Percentiles rank a stretch among this genome's conserved stretches.
These are phyloP conservation scores for Termitomyces sp. DNA, from an alignment of 768 basidiomycete species.

Conservation along the genomic window DNA sequence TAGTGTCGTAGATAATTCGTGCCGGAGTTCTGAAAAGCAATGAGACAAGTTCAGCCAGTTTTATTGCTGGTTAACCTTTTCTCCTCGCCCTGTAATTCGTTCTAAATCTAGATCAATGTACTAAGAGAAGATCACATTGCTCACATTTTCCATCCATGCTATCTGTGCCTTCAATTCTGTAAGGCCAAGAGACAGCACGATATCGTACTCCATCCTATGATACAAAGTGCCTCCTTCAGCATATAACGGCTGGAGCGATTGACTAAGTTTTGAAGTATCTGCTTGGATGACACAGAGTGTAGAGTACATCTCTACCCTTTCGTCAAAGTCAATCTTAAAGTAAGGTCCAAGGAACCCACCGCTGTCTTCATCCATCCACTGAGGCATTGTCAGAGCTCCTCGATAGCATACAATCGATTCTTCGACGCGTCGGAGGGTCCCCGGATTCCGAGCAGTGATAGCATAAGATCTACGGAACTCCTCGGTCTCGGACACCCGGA, in stretches of 20 bases:
- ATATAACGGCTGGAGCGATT: constrained; percentile 3
- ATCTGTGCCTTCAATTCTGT: constrained; percentile 51
- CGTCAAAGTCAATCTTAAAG: background rate
- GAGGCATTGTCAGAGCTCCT: constrained; percentile 14
- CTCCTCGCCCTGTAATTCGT: constrained; percentile 26
- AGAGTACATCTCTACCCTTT: constrained; percentile 17
- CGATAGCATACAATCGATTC: constrained; percentile 19
- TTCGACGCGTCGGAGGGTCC: constrained; percentile 7
- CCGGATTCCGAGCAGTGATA: background rate
- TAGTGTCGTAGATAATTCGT: background rate
- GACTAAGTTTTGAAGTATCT: constrained; percentile 9
- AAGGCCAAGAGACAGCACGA: constrained; percentile 46
- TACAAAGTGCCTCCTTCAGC: constrained; percentile 12
- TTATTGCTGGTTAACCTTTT: constrained; percentile 23
- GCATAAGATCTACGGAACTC: constrained; percentile 19
- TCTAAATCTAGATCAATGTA: background rate
- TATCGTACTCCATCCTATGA: constrained; percentile 31
- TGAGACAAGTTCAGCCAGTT: background rate
- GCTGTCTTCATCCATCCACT: constrained; percentile 22
- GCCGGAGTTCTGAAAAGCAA: background rate
- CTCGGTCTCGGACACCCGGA: constrained; percentile 24
- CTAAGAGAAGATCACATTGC: background rate
- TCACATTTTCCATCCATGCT: constrained; percentile 27
- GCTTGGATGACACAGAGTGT: constrained; percentile 18
- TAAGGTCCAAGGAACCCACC: constrained; percentile 8